Base-by-base conservation (phyloP, 1,284 basidiomycete genomes). In the Chiua sp. region DNA sequence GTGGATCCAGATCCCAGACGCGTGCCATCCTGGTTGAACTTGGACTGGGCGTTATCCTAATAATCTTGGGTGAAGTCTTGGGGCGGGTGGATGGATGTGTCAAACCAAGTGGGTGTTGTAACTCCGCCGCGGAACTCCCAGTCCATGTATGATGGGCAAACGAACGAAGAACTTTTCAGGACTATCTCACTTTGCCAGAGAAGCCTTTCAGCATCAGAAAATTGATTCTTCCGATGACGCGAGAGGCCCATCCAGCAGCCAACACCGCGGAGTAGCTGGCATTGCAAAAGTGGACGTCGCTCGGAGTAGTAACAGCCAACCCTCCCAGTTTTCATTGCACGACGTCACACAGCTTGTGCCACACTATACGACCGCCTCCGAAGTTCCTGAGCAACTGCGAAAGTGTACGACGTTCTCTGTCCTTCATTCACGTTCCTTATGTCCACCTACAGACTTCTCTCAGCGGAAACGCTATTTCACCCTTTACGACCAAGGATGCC, bases 401-500 rank as follows among this genome's bases (percentile, higher is more conserved):
- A 96, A 96, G 80, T 96, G 94, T 96, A 69, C 67, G 91, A 79
- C 30, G 16, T 16, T 7, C 30, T 53, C 3, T 5, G 13, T 53
- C 26, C 22, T 16, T 30, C 33, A n/a, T 16, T 10, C 26, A 47
- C 23, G 28, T 20, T 33, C 37, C 47, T 55, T 47, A 47, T 55
- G 15, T 55, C 32, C 49, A 51, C 52, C 32, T 10, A 57, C 72
- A 98, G 95, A 98, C 74, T 98, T 92, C 71, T 84, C 82, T 18
- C 96, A 98, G 72, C 82, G 96, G 33, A 82, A 87, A 56, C 85
- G 93, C 3, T 88, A 88, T 63, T 94, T 98, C 74, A 92, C 91
- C 1, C 77, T 86, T 20, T 98, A 96, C 70, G 87, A 90, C 53
- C 75, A 86, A 52, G 92, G 92, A 4, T 93, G 91, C 68, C 77